These are phyloP conservation scores for Adiantum capillusveneris DNA, from an alignment of 75 land plant genomes.

Conservation along the genomic window DNA sequence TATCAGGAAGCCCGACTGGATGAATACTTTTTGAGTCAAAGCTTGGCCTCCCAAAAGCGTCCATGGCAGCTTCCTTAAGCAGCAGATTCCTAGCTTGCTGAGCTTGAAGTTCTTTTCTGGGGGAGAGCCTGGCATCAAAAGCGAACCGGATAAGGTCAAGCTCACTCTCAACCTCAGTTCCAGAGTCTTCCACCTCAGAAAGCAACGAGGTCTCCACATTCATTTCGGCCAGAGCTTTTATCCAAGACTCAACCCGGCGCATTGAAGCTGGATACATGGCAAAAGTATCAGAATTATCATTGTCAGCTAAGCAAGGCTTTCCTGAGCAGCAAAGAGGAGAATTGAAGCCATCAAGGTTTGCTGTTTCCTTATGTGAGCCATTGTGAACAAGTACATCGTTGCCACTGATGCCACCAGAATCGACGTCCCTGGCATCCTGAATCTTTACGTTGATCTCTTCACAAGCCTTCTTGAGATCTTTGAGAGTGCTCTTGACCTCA, in stretches of 20 bases:
- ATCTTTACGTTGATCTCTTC: no score
- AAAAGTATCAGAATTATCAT: not conserved
- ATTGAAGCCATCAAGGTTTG: no score
- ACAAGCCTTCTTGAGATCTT: no score
- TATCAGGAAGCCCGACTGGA: not conserved
- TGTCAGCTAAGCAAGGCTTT: no score
- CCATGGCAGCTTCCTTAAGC: slow-evolving; percentile 8
- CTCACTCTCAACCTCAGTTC: not conserved
- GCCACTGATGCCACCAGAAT: no score
- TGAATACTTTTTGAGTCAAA: not conserved
- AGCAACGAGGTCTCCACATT: not conserved
- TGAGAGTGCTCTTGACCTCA: no score
- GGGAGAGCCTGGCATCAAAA: not conserved
- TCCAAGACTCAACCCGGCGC: not conserved
- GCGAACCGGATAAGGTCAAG: not conserved
- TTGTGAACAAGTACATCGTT: no score
- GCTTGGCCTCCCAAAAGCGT: slow-evolving; percentile 5
- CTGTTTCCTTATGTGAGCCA: no score
- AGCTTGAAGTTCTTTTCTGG: not conserved
- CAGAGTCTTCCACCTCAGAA: slow-evolving; percentile 4
- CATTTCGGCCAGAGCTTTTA: not conserved
- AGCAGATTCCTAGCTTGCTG: slow-evolving; percentile 2
- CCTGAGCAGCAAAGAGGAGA: no score
- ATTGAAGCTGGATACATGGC: not conserved
- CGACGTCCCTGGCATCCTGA: no score